phyloP scores from a whole-genome alignment of 2,329 filamentous ascomycete genomes.

The Cordyceps javanica region DNA sequence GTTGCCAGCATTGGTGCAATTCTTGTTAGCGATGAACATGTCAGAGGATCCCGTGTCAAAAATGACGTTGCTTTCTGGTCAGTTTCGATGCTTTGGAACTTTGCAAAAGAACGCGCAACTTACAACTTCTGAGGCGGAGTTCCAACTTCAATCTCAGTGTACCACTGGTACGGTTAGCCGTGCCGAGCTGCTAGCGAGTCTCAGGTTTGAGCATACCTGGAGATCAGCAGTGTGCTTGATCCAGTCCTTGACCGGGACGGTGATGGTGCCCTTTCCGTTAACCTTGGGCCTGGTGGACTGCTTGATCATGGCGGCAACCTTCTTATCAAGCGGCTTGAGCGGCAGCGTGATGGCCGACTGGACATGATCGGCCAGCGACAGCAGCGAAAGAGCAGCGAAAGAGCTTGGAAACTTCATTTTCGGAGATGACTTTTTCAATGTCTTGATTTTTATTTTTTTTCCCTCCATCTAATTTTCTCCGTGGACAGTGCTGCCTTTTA shows the following conservation, averaged over 20 bases:
- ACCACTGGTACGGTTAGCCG: slow-evolving; percentile 7
- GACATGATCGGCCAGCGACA: slow-evolving; percentile 7
- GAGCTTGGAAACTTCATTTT: slow-evolving; percentile 5
- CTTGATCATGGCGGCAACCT: not conserved
- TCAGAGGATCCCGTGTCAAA: slow-evolving; percentile 26
- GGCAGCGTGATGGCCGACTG: slow-evolving; percentile 9
- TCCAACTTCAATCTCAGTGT: slow-evolving; percentile 14
- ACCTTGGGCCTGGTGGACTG: not conserved
- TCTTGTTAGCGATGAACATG: slow-evolving; percentile 23
- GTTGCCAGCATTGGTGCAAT: slow-evolving; percentile 24
- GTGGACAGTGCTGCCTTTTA: not conserved
- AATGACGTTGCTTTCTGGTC: slow-evolving; percentile 22
- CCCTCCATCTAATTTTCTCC: not conserved
- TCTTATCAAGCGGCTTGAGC: slow-evolving; percentile 7
- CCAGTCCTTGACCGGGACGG: slow-evolving; percentile 9
- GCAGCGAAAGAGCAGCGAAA: slow-evolving; percentile 1
- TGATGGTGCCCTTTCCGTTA: not conserved
- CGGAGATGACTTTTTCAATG: not conserved
- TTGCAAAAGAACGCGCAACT: slow-evolving; percentile 11
- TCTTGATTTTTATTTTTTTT: not conserved
- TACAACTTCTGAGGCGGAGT: slow-evolving; percentile 23
- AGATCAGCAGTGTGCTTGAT: slow-evolving; percentile 10
- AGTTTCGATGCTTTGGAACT: not conserved
- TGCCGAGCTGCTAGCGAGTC: not conserved
- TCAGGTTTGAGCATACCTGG: not conserved